A percentile compares a stretch with the other conserved stretches of the same genome.
phyloP scores from a whole-genome alignment of 495 filamentous ascomycete species.

The Annulohypoxylon nitens region DNA sequence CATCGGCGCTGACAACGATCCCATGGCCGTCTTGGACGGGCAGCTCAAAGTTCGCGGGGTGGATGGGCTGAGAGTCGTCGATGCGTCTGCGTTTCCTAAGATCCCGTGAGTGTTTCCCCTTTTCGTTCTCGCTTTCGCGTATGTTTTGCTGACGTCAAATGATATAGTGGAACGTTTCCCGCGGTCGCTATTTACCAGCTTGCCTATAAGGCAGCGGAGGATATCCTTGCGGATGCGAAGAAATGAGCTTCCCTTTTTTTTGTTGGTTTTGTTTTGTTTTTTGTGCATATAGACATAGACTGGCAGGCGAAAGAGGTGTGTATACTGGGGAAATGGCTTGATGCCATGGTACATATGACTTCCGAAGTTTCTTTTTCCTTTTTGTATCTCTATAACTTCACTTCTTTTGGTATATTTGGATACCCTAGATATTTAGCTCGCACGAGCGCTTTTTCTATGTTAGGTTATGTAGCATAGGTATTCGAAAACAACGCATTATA shows the following conservation, averaged over 20 bases:
- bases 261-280: background rate
- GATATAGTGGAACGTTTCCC: constrained; percentile 58
- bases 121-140: background rate
- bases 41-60: constrained; percentile 70
- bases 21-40: constrained; percentile 69
- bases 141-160: background rate
- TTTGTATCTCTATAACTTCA: background rate
- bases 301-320: background rate
- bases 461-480: background rate
- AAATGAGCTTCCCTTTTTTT: background rate
- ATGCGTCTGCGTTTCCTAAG: constrained; percentile 67
- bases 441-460: constrained; percentile 6
- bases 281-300: background rate
- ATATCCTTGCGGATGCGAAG: constrained; percentile 56
- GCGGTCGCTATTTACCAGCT: constrained; percentile 66
- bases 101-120: constrained; percentile 54
- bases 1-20: constrained; percentile 68
- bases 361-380: background rate
- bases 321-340: background rate
- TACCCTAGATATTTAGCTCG: constrained; percentile 8
- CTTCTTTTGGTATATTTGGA: constrained; percentile 2
- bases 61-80: constrained; percentile 70
- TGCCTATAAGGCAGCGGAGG: constrained; percentile 68
- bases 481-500: background rate
- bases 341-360: background rate